These are phyloP conservation scores for Tylopilus sp. DNA, from an alignment of 768 basidiomycete species.

Conservation along the genomic window DNA sequence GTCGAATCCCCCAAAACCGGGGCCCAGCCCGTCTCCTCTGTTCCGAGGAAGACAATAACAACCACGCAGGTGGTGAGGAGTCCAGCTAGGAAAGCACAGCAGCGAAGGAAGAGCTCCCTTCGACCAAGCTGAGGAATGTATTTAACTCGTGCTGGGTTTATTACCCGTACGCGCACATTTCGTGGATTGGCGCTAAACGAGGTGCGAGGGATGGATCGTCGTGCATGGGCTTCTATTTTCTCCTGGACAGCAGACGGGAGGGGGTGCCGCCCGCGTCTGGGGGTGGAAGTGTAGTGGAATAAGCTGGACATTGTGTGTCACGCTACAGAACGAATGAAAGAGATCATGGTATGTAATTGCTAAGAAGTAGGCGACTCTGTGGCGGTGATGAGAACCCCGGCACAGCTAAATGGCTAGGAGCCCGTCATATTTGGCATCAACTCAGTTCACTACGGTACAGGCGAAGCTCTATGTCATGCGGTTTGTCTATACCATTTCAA, in stretches of 20 bases:
- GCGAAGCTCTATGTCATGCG: conserved; percentile 5
- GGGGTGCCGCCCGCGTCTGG: not conserved
- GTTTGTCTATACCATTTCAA: conserved; percentile 11
- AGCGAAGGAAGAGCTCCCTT: not conserved
- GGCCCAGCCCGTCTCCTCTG: not conserved
- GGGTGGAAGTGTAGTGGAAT: not conserved
- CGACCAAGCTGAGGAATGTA: not conserved
- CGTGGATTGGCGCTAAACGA: not conserved
- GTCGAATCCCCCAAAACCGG: not conserved
- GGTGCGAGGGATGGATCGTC: not conserved
- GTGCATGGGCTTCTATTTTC: not conserved
- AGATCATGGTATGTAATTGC: not conserved
- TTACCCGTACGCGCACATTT: not conserved
- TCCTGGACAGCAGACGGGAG: not conserved
- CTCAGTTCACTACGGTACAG: conserved; percentile 4
- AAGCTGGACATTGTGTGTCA: not conserved
- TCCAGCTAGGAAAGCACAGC: not conserved
- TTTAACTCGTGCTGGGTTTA: not conserved
- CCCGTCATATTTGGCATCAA: not conserved
- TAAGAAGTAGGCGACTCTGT: not conserved
- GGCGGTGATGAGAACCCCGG: not conserved
- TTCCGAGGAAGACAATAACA: not conserved
- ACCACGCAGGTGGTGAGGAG: not conserved
- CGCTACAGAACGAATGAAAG: not conserved
- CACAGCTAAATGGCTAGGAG: not conserved